Percentiles rank a stretch among this genome's conserved stretches.
Evolutionary conservation across 345 rosid species (phyloP).

Genomic region (Brassica juncea): DNA sequence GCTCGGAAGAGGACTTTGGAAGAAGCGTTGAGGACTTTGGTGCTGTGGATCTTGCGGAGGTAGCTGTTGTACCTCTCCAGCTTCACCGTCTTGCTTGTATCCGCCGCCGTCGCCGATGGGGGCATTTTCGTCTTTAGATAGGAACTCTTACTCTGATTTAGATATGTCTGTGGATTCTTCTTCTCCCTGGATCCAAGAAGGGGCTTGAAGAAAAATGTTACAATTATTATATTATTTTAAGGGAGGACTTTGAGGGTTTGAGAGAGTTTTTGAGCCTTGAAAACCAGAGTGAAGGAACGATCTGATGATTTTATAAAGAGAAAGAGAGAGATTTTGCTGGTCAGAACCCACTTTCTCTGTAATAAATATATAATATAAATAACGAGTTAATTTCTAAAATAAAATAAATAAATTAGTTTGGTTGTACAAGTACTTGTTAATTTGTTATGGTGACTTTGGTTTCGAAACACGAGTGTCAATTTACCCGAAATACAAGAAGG

Average conservation of each 20-base stretch:
- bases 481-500: conserved; percentile 35
- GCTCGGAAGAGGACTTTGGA: conserved; percentile 87
- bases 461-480: conserved; percentile 13
- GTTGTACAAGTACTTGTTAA: neutral
- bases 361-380: conserved; percentile 2
- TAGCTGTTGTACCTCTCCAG: conserved; percentile 91
- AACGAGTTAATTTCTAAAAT: conserved; percentile 7
- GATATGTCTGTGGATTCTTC: conserved; percentile 5
- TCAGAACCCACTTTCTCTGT: conserved; percentile 52
- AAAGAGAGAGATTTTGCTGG: conserved; percentile 41
- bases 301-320: conserved; percentile 37
- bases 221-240: neutral
- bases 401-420: neutral
- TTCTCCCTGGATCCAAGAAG: conserved; percentile 1
- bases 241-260: neutral
- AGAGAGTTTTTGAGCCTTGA: conserved; percentile 44
- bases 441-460: neutral
- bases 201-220: neutral
- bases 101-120: conserved; percentile 61
- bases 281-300: conserved; percentile 29
- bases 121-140: conserved; percentile 49
- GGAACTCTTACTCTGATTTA: neutral
- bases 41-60: conserved; percentile 67
- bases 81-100: conserved; percentile 85
- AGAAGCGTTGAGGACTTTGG: conserved; percentile 74